Evolutionary conservation across 805 yeast genomes (phyloP).

Genomic region (Suhomyces kilbournensis): DNA sequence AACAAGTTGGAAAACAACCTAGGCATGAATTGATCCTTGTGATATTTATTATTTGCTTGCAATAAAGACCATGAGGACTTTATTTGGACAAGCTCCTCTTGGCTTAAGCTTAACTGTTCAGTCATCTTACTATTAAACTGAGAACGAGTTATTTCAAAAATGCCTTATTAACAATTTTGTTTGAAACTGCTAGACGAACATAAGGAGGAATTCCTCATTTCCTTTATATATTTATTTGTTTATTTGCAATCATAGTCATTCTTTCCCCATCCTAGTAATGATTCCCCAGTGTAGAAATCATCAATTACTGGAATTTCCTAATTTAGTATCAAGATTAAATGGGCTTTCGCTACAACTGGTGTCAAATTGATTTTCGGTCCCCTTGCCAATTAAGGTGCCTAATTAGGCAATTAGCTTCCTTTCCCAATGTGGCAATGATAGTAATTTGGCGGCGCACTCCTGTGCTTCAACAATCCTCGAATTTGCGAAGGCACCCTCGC

Average conservation of each 20-base stretch:
- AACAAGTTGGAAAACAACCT: slow-evolving; percentile 33
- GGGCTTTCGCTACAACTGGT: not conserved
- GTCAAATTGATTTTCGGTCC: not conserved
- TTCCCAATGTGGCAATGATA: slow-evolving; percentile 5
- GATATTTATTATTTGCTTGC: slow-evolving; percentile 26
- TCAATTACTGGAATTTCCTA: not conserved
- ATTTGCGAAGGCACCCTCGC: not conserved
- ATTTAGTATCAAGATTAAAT: not conserved
- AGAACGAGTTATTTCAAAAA: not conserved
- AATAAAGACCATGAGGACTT: slow-evolving; percentile 35
- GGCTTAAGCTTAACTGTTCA: slow-evolving; percentile 3
- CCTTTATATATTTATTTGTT: not conserved
- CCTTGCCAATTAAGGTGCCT: slow-evolving; percentile 6
- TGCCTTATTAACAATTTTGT: not conserved
- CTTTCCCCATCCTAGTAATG: not conserved
- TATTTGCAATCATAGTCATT: not conserved
- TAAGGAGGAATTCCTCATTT: not conserved
- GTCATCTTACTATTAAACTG: slow-evolving; percentile 1
- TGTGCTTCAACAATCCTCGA: not conserved
- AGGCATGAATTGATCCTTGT: slow-evolving; percentile 29
- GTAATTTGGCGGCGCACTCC: not conserved
- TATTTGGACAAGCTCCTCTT: slow-evolving; percentile 18
- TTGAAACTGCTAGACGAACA: not conserved
- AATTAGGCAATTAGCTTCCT: slow-evolving; percentile 4
- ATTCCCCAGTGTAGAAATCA: slow-evolving; percentile 4